Evolutionary conservation across 352 stramenopile species (phyloP).

Genomic region (Blastocystis hominis): DNA sequence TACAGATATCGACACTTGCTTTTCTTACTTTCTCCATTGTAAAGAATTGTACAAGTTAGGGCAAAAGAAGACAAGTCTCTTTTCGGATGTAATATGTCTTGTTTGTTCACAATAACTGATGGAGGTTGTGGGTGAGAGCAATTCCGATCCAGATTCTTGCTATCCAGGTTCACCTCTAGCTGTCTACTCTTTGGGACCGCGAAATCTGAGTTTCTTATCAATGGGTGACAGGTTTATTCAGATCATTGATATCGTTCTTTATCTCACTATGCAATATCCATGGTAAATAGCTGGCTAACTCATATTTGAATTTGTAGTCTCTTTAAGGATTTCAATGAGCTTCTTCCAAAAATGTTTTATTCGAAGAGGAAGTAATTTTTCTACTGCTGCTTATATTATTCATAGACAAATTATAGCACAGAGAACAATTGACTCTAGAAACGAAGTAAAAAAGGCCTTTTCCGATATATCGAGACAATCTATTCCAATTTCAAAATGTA

Average conservation of each 20-base stretch:
- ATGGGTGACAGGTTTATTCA: neutral
- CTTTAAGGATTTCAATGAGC: neutral
- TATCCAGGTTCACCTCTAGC: neutral
- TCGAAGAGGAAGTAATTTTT: constrained; percentile 16
- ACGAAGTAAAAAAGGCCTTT: neutral
- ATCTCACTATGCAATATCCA: constrained; percentile 22
- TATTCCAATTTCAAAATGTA: constrained; percentile 31
- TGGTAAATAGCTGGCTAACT: neutral
- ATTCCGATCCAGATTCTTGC: neutral
- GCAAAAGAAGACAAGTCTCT: neutral
- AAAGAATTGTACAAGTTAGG: neutral
- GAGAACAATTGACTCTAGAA: neutral
- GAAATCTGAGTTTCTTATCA: neutral
- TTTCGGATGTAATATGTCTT: neutral
- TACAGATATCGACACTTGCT: neutral
- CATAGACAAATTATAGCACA: neutral
- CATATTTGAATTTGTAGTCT: neutral
- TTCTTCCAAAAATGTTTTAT: neutral
- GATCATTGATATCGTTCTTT: constrained; percentile 34
- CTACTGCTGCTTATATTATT: neutral
- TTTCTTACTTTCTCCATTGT: constrained; percentile 15
- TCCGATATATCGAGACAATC: neutral
- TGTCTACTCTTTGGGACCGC: neutral
- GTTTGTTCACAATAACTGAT: constrained; percentile 41
- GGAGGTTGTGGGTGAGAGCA: neutral